These are phyloP conservation scores for Arabidopsis hybrid DNA, from an alignment of 441 rosid genomes.

Conservation along the genomic window DNA sequence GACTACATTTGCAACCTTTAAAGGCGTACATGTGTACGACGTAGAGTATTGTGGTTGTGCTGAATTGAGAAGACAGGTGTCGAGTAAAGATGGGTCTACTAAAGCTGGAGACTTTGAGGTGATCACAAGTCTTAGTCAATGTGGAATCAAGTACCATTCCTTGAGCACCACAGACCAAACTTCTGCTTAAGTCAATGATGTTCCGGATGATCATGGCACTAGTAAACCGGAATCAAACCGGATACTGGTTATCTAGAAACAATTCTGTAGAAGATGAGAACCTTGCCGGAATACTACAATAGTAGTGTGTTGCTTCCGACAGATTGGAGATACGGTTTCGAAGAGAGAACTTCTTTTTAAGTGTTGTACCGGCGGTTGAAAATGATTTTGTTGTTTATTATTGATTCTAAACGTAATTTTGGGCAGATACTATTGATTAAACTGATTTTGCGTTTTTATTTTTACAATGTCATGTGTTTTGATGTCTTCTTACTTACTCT, in stretches of 20 bases:
- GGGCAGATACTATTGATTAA: neutral
- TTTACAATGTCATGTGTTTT: too few species aligned
- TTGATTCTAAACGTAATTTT: neutral
- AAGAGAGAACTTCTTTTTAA: neutral
- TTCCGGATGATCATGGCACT: constrained; percentile 7
- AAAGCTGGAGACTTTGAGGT: constrained; percentile 61
- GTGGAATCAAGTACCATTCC: constrained; percentile 51
- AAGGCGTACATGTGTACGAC: constrained; percentile 51
- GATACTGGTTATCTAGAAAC: constrained; percentile 12
- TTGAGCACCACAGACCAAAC: constrained; percentile 1
- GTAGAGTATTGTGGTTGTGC: constrained; percentile 74
- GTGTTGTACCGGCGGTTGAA: constrained; percentile 2
- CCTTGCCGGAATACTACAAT: too few species aligned
- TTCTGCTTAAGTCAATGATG: constrained; percentile 14
- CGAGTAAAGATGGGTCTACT: constrained; percentile 35
- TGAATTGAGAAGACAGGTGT: constrained; percentile 55
- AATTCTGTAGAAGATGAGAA: too few species aligned
- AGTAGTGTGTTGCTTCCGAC: too few species aligned
- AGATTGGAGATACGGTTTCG: too few species aligned
- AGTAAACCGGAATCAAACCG: constrained; percentile 10
- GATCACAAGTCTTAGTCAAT: constrained; percentile 41
- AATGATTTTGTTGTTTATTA: neutral
- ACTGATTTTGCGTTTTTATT: neutral
- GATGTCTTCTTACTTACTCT: too few species aligned
- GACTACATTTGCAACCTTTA: constrained; percentile 63